Base-by-base conservation (phyloP, 1,139 yeast species). In the Martiniozyma asiatica region DNA sequence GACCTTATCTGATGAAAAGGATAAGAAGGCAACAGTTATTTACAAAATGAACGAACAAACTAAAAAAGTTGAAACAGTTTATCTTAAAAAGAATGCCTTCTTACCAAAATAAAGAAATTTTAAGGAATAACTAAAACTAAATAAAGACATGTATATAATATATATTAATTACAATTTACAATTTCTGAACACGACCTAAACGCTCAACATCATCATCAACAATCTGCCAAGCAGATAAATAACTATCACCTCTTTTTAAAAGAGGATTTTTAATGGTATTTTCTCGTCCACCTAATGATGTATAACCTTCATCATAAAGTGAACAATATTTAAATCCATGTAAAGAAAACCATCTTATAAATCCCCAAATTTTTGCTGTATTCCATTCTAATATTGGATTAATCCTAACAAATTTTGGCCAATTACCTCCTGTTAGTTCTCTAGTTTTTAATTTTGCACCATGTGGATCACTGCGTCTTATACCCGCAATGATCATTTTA, bases 321-420 rank as follows among this genome's bases (percentile, higher is more conserved):
- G 45, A 36, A 47, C 94, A 84, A 52, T 84, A 84, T 12, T 18
- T 13, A 23, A 10, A 5, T 21, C 5, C 4, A 25, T 21, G 11
- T 13, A 20, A 17, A 11, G 14, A 24, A 15, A 36, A 17, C 35
- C 40, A 38, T 33, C 79, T 58, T 35, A 72, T 59, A 40, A 70
- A 68, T 42, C 68, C 75, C 95, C 95, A 84, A 4, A 84, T 63
- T 35, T 82, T 82, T 17, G 64, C 66, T 43, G 79, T 81, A 26
- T 66, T 66, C 94, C 94, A 84, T 32, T 79, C 78, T 29, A 84
- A 60, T 9, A 84, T 76, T 0, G 95, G 94, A 45, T 82, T 89
- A 8, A 82, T 62, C 27, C 95, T 57, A 40, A 74, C 53, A 48
- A 84, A 84, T 22, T 60, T 57, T n/a, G 95, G 95, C 95, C 95